These are phyloP conservation scores for Vitis rotundifolia DNA, from an alignment of 164 flowering plant genomes.

Conservation along the genomic window DNA sequence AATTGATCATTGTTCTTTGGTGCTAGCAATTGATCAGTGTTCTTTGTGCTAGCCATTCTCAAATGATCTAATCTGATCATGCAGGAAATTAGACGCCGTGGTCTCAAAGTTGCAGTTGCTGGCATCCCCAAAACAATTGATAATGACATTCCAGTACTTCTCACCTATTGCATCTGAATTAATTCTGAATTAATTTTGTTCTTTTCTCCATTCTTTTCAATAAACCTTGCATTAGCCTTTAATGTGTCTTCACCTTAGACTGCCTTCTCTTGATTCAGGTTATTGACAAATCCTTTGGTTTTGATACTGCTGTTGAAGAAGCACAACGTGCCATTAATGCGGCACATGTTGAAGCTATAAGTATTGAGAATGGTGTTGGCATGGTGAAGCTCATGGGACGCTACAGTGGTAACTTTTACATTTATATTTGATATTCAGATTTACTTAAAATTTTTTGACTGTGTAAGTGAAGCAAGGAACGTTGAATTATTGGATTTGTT, in stretches of 20 bases:
- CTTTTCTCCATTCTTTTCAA: neutral
- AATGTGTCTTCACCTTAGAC: neutral
- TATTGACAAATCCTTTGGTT: conserved; percentile 91
- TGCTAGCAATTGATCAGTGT: too few species aligned
- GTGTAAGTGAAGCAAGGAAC: neutral
- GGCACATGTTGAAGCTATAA: conserved; percentile 88
- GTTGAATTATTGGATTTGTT: neutral
- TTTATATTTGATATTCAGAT: neutral
- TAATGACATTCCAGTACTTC: conserved; percentile 77
- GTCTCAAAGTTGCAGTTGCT: conserved; percentile 70
- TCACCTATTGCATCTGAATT: neutral
- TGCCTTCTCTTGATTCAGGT: conserved; percentile 46
- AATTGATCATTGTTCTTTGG: too few species aligned
- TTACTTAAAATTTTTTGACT: neutral
- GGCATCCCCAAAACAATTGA: conserved; percentile 91
- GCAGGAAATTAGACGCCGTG: conserved; percentile 71
- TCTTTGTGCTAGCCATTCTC: neutral
- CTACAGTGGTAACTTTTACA: conserved; percentile 57
- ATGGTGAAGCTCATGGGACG: conserved; percentile 92
- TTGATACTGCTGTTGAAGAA: conserved; percentile 94
- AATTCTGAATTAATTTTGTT: neutral
- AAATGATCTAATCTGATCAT: neutral
- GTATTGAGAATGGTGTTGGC: conserved; percentile 85
- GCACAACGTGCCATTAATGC: conserved; percentile 95
- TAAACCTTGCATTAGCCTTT: too few species aligned